These are phyloP conservation scores for Epichloe coenophiala DNA, from an alignment of 2,329 filamentous ascomycete genomes.

Conservation along the genomic window DNA sequence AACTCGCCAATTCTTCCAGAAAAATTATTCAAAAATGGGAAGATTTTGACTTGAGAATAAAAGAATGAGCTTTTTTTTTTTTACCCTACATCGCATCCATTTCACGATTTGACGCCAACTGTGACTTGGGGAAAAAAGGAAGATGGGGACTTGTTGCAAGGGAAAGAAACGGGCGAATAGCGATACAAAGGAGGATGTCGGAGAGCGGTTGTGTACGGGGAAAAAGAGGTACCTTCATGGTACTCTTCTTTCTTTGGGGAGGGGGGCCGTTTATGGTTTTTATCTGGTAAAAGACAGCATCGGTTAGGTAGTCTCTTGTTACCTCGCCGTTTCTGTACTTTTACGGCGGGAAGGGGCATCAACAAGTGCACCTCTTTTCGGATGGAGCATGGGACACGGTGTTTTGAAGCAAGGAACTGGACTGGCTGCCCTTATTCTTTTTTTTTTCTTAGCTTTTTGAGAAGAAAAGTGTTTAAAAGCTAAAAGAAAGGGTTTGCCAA, in stretches of 20 bases:
- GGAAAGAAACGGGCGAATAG: no score
- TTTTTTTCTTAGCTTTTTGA: no score
- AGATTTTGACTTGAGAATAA: not conserved
- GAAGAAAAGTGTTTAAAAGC: no score
- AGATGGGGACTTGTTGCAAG: no score
- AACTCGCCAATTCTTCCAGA: conserved; percentile 6
- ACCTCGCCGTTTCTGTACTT: not conserved
- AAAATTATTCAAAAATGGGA: not conserved
- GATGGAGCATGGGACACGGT: no score
- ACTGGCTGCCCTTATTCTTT: no score
- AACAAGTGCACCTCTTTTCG: no score
- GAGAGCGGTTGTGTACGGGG: no score
- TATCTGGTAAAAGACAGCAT: not conserved
- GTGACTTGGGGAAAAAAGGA: not conserved
- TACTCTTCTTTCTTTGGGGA: not conserved
- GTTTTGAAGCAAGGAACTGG: no score
- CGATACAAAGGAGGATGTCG: no score
- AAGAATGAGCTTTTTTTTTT: not conserved
- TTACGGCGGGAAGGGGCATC: not conserved
- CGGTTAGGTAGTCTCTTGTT: not conserved
- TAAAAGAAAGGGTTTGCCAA: no score
- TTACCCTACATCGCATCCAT: not conserved
- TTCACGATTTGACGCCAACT: conserved; percentile 4
- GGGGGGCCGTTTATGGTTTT: not conserved
- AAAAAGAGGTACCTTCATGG: no score